Evolutionary conservation across 2,329 filamentous ascomycete species (phyloP).

Genomic region (Teratosphaeriaceae sp.): DNA sequence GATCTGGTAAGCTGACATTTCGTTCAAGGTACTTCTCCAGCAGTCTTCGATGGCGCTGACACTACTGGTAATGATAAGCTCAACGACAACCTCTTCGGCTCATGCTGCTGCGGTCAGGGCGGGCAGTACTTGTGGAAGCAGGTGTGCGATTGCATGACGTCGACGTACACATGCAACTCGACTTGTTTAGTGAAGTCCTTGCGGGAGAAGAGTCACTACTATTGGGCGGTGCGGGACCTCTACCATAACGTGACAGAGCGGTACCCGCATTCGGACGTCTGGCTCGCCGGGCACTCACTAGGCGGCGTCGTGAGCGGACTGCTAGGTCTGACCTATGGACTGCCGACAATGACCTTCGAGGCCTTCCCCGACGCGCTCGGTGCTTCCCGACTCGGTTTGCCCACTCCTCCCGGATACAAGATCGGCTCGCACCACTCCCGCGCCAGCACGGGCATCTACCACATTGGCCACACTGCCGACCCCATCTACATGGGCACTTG

Average conservation of each 20-base stretch:
- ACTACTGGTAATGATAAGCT: conserved; percentile 96
- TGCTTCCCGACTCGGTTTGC: conserved; percentile 75
- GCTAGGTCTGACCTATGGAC: conserved; percentile 81
- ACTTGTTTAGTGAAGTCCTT: conserved; percentile 77
- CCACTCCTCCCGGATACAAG: conserved; percentile 71
- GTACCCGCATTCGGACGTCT: conserved; percentile 78
- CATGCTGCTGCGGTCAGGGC: conserved; percentile 93
- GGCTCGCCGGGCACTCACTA: conserved; percentile 88
- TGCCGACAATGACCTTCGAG: conserved; percentile 88
- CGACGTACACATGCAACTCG: conserved; percentile 84
- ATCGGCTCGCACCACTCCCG: conserved; percentile 62
- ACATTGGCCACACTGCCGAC: conserved; percentile 94
- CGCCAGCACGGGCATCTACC: conserved; percentile 69
- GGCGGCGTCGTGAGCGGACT: conserved; percentile 86
- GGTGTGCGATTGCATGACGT: conserved; percentile 86
- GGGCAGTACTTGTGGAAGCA: conserved; percentile 85
- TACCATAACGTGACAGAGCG: conserved; percentile 87
- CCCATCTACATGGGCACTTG: conserved; percentile 92
- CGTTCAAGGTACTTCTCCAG: conserved; percentile 42
- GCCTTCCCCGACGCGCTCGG: conserved; percentile 87
- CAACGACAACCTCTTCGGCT: conserved; percentile 97
- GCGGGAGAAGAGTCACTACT: conserved; percentile 80
- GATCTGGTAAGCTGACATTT: conserved; percentile 10
- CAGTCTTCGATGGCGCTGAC: conserved; percentile 92
- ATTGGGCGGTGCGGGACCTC: conserved; percentile 78